phyloP scores from a whole-genome alignment of 495 filamentous ascomycete genomes.

The Bryoglossum gracile region DNA sequence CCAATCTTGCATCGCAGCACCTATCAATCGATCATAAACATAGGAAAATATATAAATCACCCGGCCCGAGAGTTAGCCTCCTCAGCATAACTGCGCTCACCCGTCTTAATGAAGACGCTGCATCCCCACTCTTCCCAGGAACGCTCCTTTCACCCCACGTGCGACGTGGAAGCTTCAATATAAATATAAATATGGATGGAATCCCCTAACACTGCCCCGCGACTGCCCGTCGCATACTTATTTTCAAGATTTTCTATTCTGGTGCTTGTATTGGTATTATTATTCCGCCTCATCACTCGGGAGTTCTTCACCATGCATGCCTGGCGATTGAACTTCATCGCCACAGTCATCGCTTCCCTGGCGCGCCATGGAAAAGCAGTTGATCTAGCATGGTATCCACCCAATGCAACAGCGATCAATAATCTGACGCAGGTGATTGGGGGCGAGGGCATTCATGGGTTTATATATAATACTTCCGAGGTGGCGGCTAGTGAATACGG shows the following conservation, averaged over 20 bases:
- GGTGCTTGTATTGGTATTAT: conserved; percentile 4
- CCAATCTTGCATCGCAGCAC: background rate
- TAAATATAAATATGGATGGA: conserved; percentile 22
- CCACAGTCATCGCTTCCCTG: conserved; percentile 18
- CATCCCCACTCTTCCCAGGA: background rate
- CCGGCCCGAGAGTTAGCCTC: no score
- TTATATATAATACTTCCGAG: conserved; percentile 53
- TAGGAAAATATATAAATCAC: background rate
- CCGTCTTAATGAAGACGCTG: no score
- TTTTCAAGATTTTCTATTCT: conserved; percentile 13
- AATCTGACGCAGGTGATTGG: conserved; percentile 44
- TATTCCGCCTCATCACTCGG: conserved; percentile 9
- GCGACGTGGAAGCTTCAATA: conserved; percentile 1
- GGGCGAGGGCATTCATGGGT: conserved; percentile 50
- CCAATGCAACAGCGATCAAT: conserved; percentile 48
- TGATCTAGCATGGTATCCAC: conserved; percentile 52
- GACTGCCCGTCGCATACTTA: conserved; percentile 5
- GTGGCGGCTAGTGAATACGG: conserved; percentile 43
- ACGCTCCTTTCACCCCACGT: conserved; percentile 1
- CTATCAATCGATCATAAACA: background rate
- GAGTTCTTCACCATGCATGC: conserved; percentile 18
- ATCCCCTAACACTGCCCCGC: conserved; percentile 1
- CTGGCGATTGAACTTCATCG: conserved; percentile 11
- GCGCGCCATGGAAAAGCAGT: conserved; percentile 18
- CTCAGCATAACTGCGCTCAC: no score